Evolutionary conservation across 139 green algal genomes (phyloP), one percentile per base, ranked within the genome.

Genomic region (Diplosphaera chodatii): DNA sequence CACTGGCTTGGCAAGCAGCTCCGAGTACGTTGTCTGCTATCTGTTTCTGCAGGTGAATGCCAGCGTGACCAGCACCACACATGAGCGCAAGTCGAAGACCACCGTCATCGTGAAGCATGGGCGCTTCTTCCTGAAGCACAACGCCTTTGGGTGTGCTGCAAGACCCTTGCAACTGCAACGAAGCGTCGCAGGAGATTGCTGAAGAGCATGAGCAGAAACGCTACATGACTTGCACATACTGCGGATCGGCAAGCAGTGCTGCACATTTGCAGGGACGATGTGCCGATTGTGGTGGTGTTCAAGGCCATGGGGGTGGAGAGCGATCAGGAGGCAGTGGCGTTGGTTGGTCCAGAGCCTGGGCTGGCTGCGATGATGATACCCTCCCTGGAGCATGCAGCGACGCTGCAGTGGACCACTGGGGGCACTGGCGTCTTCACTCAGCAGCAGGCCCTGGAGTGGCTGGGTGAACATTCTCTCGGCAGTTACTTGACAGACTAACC

Each of bases 31-130:
- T n/a, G n/a, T n/a, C 48, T 59, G 16, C 3, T 59, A 59, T 18
- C 22, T 59, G 48, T 18, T 25, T 18, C 48, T 25, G 16, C 48
- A 59, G 71, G 70, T 96, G 3, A 80, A 83, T n/a, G 87, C 90
- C 32, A 85, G 78, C 16, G 92, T 98, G 10, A 97, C 93, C 48
- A 92, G 78, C 73, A 92, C 85, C 76, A 99, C 96, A 28, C 88
- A 96, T 69, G 96, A 99, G 85, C 88, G 94, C 74, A 99, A 99
- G 82, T 94, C 88, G 68, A 97, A 98, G 84, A 99, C 94, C 75
- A 96, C 94, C 81, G 82, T 99, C 25, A 83, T 94, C 22, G 84
- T 89, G 40, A 91, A 90, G 77, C 86, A 97, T 69, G 87, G 87
- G 37, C 80, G 82, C 41, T 77, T 98, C 68, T 92, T 90, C 80